These are phyloP conservation scores for Starmerella lactis-condensi DNA, from an alignment of 805 yeast species.

Conservation along the genomic window DNA sequence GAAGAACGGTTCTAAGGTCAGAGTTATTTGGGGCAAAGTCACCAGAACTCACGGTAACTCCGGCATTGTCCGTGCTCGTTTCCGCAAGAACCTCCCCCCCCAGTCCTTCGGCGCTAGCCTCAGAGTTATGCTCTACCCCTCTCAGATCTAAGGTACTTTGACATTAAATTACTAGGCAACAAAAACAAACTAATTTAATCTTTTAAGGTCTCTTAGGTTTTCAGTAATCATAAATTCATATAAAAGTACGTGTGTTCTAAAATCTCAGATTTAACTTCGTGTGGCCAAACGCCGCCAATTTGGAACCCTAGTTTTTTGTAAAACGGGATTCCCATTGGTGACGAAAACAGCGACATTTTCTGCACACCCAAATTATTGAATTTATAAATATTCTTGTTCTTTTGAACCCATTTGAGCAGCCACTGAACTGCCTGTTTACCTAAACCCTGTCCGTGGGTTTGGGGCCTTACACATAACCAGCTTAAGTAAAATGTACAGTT, in stretches of 20 bases:
- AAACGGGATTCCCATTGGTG: constrained; percentile 9
- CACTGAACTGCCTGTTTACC: no score
- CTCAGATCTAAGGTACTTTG: constrained; percentile 61
- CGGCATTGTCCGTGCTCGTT: constrained; percentile 96
- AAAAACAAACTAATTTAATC: constrained; percentile 3
- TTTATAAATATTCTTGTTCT: neutral
- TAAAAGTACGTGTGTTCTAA: neutral
- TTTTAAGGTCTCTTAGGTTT: constrained; percentile 6
- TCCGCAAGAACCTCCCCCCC: constrained; percentile 98
- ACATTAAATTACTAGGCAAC: neutral
- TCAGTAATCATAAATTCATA: constrained; percentile 10
- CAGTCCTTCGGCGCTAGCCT: constrained; percentile 99
- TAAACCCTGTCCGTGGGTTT: no score
- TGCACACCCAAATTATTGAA: constrained; percentile 2
- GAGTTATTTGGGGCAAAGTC: constrained; percentile 99
- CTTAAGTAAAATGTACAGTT: no score
- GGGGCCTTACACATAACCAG: no score
- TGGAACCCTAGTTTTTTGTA: constrained; percentile 10
- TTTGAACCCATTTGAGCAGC: no score
- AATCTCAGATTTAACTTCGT: neutral
- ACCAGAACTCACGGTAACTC: constrained; percentile 98
- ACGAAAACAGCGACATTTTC: constrained; percentile 12
- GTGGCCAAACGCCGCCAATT: neutral
- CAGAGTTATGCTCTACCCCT: constrained; percentile 99
- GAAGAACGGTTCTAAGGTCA: constrained; percentile 95